These are phyloP conservation scores for Musa beccarii DNA, from an alignment of 176 grass and related monocot genomes.

Conservation along the genomic window DNA sequence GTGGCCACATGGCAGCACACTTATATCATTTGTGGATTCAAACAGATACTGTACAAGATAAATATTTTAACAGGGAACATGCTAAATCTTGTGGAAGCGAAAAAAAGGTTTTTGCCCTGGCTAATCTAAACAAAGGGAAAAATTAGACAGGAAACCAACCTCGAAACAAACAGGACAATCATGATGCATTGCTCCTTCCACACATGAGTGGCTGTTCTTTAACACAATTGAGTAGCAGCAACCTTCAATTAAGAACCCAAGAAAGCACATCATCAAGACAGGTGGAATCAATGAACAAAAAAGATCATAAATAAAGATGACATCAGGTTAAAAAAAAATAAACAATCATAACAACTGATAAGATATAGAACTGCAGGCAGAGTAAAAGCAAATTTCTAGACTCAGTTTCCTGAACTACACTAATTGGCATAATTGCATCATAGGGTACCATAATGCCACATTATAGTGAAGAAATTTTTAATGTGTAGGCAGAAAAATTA, in stretches of 20 bases:
- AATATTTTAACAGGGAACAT: background rate
- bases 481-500: too few relatives aligned
- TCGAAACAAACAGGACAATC: conserved; percentile 96
- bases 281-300: background rate
- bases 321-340: background rate
- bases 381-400: background rate
- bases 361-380: background rate
- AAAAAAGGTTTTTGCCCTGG: background rate
- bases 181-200: conserved; percentile 96
- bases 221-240: conserved; percentile 77
- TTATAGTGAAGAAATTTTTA: too few relatives aligned
- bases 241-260: conserved; percentile 33
- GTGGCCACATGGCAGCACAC: conserved; percentile 74
- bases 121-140: background rate
- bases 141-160: conserved; percentile 30
- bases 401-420: background rate
- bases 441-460: too few relatives aligned
- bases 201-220: conserved; percentile 79
- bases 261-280: background rate
- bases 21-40: conserved; percentile 63
- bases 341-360: background rate
- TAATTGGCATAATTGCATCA: background rate
- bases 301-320: background rate
- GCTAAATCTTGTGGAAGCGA: background rate
- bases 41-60: conserved; percentile 60